phyloP scores from a whole-genome alignment of 2,329 filamentous ascomycete species.

The Ophiostoma novo-ulmi region DNA sequence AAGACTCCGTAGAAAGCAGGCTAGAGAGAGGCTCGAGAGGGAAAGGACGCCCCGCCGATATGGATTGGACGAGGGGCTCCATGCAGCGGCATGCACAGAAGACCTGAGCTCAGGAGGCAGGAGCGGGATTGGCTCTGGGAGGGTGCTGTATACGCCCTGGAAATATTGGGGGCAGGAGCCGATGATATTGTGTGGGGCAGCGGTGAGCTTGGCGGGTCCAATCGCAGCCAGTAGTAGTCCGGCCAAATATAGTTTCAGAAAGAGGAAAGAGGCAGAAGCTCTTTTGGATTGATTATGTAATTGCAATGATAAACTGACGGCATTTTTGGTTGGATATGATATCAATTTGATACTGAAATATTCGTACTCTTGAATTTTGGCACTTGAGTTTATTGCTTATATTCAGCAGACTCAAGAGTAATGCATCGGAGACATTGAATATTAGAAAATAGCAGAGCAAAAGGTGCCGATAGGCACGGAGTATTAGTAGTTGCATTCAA shows the following conservation, averaged over 20 bases:
- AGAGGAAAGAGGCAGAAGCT: neutral
- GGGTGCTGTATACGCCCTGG: neutral
- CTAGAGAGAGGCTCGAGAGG: neutral
- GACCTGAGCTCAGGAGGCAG: slow-evolving; percentile 7
- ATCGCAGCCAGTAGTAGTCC: neutral
- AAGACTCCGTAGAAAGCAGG: neutral
- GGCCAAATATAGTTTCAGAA: neutral
- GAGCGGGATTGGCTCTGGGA: neutral
- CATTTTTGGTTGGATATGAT: too few species aligned
- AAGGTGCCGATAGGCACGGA: neutral
- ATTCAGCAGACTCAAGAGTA: too few species aligned
- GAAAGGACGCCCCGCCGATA: slow-evolving; percentile 12
- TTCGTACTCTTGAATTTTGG: too few species aligned
- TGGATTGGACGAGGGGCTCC: slow-evolving; percentile 13
- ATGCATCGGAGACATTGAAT: too few species aligned
- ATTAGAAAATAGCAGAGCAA: neutral
- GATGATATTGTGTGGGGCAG: neutral
- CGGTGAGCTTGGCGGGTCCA: neutral
- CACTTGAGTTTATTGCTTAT: too few species aligned
- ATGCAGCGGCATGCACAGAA: neutral
- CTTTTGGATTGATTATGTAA: neutral
- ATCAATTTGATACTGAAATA: neutral
- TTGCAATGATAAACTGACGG: neutral
- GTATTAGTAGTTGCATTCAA: slow-evolving; percentile 1
- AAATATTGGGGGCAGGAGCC: neutral